Evolutionary conservation across 1,139 yeast species (phyloP), one percentile per base, ranked within the genome.

Genomic region (Protomyces macrosporus): DNA sequence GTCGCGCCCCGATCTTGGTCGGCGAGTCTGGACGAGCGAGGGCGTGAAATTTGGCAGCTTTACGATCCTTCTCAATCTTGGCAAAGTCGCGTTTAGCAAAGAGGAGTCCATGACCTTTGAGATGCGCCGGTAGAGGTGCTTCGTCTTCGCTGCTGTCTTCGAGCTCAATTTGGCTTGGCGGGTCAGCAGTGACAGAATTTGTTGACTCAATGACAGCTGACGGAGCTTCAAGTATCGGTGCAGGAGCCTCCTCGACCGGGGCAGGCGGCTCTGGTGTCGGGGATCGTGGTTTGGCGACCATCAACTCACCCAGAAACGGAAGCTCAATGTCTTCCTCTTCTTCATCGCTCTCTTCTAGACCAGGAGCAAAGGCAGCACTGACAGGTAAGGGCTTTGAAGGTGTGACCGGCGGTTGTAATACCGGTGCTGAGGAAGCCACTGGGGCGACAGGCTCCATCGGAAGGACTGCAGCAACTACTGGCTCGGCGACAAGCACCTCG

Each of bases 11-110:
- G 32, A 37, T 14, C 45, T 66, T 65, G 34, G 64, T 39, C 3
- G 65, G 63, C 10, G 63, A 63, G n/a, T 60, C 55, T 30, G 62
- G 63, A 30, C 63, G 53, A 23, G 63, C 65, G 45, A 63, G 50
- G 3, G 61, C 65, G 10, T 39, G 54, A n/a, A 58, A 52, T 30
- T 58, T 58, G 34, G 62, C 62, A 10, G 62, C 62, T 52, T 55
- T 37, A n/a, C 62, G 55, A 16, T 58, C 62, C 37, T 40, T 51
- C 52, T 40, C 53, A 23, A 58, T 42, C 42, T 58, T 55, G 36
- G 53, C 53, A 16, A n/a, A 52, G 30, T 58, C 56, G 4, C 62
- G 51, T 35, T 45, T 39, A 6, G 35, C 45, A 39, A 58, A 58
- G 14, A 58, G 62, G 16, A 52, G 35, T 34, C 52, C 52, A 32